Base-by-base conservation (phyloP, 768 basidiomycete species). In the Pseudohyphozyma bogoriensis region DNA sequence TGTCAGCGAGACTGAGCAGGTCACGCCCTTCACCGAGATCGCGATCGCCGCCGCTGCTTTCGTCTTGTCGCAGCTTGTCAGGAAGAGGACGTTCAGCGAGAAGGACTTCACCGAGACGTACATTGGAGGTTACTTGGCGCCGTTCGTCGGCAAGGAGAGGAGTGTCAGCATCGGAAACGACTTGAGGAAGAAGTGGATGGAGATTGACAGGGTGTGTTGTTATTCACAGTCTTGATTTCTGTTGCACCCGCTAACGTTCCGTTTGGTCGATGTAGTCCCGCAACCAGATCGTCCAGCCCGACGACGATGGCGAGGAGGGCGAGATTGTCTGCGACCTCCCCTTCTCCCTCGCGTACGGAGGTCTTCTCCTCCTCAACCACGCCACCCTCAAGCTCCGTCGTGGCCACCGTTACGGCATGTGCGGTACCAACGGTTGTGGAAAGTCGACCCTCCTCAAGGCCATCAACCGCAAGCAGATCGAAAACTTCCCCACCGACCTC, bases 401-500 rank as follows among this genome's bases (percentile, higher is more conserved):
- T 69, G 93, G 92, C 32, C 83, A 84, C 68, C 82, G 68, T 22
- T 97, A 97, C 75, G 92, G 93, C 71, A 89, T 97, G 67, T 83
- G 93, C 50, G 93, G 91, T 32, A 80, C 86, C n/a, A 97, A 97
- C 73, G 93, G 93, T 62, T 85, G 87, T 59, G 93, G 93, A 66
- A 97, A 97, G 76, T 87, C 86, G 22, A 96, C 93, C 4, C 81
- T 97, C 45, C 85, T 97, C 85, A 88, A 91, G 69, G 91, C 93
- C 71, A 82, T 96, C 63, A 83, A 88, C 59, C 90, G 93, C 71
- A 86, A 88, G 60, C 96, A 96, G 76, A 77, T 78, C 66, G 93
- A 97, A 76, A 91, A 91, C 72, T 97, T 96, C 76, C 93, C 84
- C 67, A 83, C 84, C 63, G 80, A 90, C 74, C 77, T 97, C 52